Evolutionary conservation across 164 flowering plant genomes (phyloP).

Genomic region (grape (Vitis vinifera)): DNA sequence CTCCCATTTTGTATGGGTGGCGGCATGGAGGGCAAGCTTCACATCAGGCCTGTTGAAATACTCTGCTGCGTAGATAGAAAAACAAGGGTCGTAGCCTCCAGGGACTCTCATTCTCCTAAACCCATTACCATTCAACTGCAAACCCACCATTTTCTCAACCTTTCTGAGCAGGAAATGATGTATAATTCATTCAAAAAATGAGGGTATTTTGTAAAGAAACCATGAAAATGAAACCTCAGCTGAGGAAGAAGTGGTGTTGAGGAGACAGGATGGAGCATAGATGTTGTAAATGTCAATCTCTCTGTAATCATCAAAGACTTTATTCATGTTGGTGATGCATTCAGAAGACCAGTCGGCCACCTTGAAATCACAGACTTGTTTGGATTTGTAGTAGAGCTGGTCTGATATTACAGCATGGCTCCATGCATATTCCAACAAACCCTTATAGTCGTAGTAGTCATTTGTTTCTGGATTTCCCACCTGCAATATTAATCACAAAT

Average conservation of each 20-base stretch:
- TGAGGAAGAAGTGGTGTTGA: slow-evolving; percentile 22
- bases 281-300: slow-evolving; percentile 72
- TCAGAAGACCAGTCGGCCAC: slow-evolving; percentile 29
- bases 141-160: background rate
- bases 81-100: slow-evolving; percentile 76
- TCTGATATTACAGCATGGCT: slow-evolving; percentile 68
- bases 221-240: background rate
- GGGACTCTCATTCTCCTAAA: slow-evolving; percentile 36
- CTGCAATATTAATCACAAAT: slow-evolving; percentile 21
- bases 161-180: too few relatives aligned
- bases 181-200: too few relatives aligned
- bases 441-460: slow-evolving; percentile 52
- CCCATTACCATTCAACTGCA: slow-evolving; percentile 23
- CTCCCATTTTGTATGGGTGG: slow-evolving; percentile 32
- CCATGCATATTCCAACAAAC: slow-evolving; percentile 70
- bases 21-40: slow-evolving; percentile 50
- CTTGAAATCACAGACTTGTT: slow-evolving; percentile 52
- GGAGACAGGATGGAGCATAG: slow-evolving; percentile 55
- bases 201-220: too few relatives aligned
- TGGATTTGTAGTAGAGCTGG: slow-evolving; percentile 32
- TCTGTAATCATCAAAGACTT: slow-evolving; percentile 29
- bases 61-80: slow-evolving; percentile 32
- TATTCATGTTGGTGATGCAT: slow-evolving; percentile 35
- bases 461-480: slow-evolving; percentile 75
- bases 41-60: slow-evolving; percentile 65